phyloP scores from a whole-genome alignment of 192 early-diverging fungal species.

The Backusella liffmaniae region DNA sequence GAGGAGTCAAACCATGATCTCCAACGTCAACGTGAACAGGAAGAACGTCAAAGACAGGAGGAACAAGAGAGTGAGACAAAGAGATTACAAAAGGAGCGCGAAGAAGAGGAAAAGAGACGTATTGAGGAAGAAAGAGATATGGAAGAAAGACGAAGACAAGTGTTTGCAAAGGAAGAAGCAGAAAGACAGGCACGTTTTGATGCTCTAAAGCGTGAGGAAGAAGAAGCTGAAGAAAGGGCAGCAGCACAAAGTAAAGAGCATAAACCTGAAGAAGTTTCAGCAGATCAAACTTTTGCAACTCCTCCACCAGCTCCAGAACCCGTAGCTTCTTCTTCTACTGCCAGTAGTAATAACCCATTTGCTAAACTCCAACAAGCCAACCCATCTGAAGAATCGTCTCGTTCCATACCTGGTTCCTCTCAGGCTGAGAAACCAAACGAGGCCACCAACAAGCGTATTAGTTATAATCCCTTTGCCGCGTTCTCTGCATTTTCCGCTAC shows the following conservation, averaged over 20 bases:
- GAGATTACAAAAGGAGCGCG: background rate
- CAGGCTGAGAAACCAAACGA: constrained; percentile 18
- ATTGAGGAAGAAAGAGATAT: constrained; percentile 8
- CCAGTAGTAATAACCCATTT: constrained; percentile 38
- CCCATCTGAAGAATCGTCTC: background rate
- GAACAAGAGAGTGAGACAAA: constrained; percentile 17
- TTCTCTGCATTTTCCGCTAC: constrained; percentile 28
- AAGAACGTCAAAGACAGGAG: constrained; percentile 15
- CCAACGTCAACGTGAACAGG: background rate
- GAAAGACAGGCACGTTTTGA: constrained; percentile 17
- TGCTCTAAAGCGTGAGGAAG: constrained; percentile 9
- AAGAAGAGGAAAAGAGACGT: constrained; percentile 23
- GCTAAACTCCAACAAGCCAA: constrained; percentile 23
- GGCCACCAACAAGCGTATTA: constrained; percentile 26
- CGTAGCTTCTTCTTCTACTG: background rate
- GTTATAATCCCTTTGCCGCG: constrained; percentile 44
- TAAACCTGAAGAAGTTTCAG: constrained; percentile 6
- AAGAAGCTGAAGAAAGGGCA: constrained; percentile 10
- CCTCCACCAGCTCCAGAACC: background rate
- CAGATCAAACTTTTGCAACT: background rate
- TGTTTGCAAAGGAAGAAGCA: constrained; percentile 17
- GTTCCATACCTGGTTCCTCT: background rate
- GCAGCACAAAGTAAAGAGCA: background rate
- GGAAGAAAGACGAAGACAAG: constrained; percentile 17
- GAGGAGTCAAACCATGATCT: constrained; percentile 11